These are phyloP conservation scores for Citeromyces matritensis DNA, from an alignment of 805 yeast genomes.

Conservation along the genomic window DNA sequence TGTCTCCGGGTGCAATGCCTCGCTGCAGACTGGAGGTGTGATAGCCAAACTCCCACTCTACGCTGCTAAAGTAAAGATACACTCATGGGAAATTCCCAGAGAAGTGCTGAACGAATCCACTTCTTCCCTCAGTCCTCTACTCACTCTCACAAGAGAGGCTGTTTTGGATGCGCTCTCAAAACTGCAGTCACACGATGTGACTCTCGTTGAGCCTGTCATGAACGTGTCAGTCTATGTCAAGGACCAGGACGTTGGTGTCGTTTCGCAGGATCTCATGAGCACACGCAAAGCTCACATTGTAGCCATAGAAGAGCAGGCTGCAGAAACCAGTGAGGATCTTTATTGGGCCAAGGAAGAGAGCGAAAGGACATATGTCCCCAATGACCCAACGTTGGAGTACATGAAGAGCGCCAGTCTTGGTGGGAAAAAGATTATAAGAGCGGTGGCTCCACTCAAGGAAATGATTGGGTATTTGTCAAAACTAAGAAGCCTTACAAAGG, in stretches of 20 bases:
- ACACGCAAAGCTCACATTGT: constrained; percentile 62
- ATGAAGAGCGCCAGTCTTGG: constrained; percentile 10
- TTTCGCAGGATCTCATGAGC: constrained; percentile 72
- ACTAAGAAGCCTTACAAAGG: constrained; percentile 76
- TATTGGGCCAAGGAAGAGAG: constrained; percentile 41
- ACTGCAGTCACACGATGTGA: constrained; percentile 17
- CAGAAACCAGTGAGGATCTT: constrained; percentile 14
- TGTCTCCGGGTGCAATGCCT: constrained; percentile 42
- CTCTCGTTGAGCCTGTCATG: constrained; percentile 83
- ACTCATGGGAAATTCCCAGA: constrained; percentile 34
- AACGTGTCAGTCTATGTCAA: constrained; percentile 47
- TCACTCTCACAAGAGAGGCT: constrained; percentile 29
- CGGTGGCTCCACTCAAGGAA: constrained; percentile 72
- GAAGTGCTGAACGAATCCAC: constrained; percentile 19
- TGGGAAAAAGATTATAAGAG: constrained; percentile 45
- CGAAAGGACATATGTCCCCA: constrained; percentile 53
- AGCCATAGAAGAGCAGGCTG: constrained; percentile 51
- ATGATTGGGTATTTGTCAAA: constrained; percentile 82
- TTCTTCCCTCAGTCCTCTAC: constrained; percentile 23
- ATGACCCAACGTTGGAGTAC: constrained; percentile 46
- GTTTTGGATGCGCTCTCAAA: constrained; percentile 19
- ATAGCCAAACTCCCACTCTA: constrained; percentile 40
- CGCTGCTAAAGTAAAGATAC: constrained; percentile 40
- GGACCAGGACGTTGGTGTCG: constrained; percentile 66
- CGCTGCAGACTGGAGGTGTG: constrained; percentile 56